Conservation (phyloP, 345 rosid genomes). For the Syzygium oleosum region DNA sequence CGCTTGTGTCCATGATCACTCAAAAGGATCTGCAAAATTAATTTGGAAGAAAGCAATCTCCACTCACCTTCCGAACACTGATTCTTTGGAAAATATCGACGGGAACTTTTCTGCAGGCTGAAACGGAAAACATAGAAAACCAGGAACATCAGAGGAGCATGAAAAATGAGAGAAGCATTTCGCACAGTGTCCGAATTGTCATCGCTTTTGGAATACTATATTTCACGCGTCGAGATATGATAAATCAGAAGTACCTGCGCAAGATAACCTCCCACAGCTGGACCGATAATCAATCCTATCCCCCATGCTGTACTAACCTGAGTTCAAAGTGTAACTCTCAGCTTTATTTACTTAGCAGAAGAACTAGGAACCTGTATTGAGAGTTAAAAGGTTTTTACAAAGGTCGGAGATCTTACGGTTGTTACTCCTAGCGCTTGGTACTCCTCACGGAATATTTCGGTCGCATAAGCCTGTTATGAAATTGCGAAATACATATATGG, state of each 20-base stretch:
- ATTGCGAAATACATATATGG: neutral
- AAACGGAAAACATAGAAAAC: neutral
- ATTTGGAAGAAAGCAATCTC: neutral
- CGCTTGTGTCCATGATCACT: neutral
- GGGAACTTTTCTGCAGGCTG: slow-evolving; percentile 94
- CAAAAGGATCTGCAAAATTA: neutral
- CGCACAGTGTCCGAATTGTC: neutral
- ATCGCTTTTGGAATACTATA: neutral
- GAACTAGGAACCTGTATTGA: neutral
- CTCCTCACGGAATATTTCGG: slow-evolving; percentile 65
- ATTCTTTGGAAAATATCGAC: slow-evolving; percentile 47
- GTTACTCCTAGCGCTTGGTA: slow-evolving; percentile 80
- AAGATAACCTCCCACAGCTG: slow-evolving; percentile 87
- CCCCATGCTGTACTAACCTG: slow-evolving; percentile 98
- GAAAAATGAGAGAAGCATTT: neutral
- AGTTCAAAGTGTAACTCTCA: neutral
- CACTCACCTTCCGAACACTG: slow-evolving; percentile 61
- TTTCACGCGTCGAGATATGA: neutral
- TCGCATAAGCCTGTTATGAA: slow-evolving; percentile 68
- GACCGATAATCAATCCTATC: slow-evolving; percentile 90
- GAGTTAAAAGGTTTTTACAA: neutral
- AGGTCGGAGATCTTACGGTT: slow-evolving; percentile 40
- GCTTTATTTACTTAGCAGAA: neutral
- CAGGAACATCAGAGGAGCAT: neutral
- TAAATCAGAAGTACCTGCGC: slow-evolving; percentile 58